phyloP scores from a whole-genome alignment of 331 rosid species.

The Acacia concinna region DNA sequence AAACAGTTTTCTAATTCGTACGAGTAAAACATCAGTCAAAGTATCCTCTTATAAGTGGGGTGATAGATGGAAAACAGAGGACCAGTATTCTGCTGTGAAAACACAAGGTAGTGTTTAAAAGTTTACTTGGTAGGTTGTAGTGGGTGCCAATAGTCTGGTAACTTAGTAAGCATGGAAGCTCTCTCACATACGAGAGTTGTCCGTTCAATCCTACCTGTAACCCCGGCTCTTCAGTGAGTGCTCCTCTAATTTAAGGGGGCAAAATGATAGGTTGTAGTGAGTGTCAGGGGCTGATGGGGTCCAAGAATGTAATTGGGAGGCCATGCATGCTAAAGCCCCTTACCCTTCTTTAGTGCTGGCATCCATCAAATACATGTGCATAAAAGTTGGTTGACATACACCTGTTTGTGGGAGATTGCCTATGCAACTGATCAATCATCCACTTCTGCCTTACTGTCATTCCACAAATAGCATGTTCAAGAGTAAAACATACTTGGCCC shows the following conservation, averaged over 20 bases:
- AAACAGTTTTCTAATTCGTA: neutral
- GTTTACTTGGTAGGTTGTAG: neutral
- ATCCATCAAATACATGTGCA: neutral
- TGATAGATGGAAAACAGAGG: neutral
- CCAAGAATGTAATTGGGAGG: neutral
- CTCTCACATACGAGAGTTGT: neutral
- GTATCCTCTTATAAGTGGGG: neutral
- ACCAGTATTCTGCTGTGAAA: neutral
- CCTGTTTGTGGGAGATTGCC: neutral
- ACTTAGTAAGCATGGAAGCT: too few species aligned
- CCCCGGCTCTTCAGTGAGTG: neutral
- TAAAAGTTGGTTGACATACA: neutral
- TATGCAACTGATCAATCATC: neutral
- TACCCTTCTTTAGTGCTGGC: neutral
- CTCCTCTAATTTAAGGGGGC: too few species aligned
- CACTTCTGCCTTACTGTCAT: neutral
- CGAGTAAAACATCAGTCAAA: neutral
- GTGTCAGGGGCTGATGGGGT: neutral
- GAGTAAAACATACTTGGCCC: neutral
- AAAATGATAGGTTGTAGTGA: neutral
- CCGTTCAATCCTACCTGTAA: too few species aligned
- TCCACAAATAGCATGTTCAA: neutral
- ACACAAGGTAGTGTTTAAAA: neutral
- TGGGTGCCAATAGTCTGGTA: neutral
- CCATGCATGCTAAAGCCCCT: neutral